A percentile compares a stretch with the other conserved stretches of the same genome.
These are phyloP conservation scores for Rhododendron kiyosumense DNA, from an alignment of 148 eudicot species.

Conservation along the genomic window DNA sequence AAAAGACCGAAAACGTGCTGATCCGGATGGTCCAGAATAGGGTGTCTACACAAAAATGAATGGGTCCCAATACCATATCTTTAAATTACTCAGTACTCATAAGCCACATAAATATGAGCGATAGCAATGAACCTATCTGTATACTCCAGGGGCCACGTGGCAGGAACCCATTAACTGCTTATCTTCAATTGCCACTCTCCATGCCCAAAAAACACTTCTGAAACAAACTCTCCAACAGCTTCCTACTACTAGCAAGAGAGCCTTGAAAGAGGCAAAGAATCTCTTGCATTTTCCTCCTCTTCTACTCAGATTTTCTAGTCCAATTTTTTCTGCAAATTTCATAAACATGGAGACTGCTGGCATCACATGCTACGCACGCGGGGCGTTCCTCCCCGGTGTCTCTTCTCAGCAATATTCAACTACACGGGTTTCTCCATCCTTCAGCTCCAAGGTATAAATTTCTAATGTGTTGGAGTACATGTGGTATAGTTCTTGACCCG, in stretches of 20 bases:
- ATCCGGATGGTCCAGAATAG: too few species aligned
- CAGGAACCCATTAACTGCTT: slow-evolving; percentile 50
- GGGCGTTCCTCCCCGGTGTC: slow-evolving; percentile 51
- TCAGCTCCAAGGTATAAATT: slow-evolving; percentile 55
- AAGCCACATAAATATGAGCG: slow-evolving; percentile 56
- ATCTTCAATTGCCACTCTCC: slow-evolving; percentile 34
- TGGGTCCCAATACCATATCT: not conserved
- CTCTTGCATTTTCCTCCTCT: slow-evolving; percentile 8
- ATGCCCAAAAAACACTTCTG: not conserved
- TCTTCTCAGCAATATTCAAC: slow-evolving; percentile 64
- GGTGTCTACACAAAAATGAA: too few species aligned
- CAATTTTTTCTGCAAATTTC: not conserved
- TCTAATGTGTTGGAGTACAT: not conserved
- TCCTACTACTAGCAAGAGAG: slow-evolving; percentile 2
- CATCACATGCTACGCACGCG: slow-evolving; percentile 63
- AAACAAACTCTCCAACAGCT: not conserved
- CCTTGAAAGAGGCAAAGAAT: not conserved
- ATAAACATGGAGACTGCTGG: slow-evolving; percentile 63
- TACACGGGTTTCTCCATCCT: slow-evolving; percentile 45
- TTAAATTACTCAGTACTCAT: not conserved
- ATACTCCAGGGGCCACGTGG: slow-evolving; percentile 49
- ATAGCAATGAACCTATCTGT: slow-evolving; percentile 42
- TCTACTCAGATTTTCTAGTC: not conserved
- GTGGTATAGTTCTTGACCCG: not conserved
- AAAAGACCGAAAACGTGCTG: too few species aligned